Percentiles rank a stretch among this genome's conserved stretches.
phyloP scores from a whole-genome alignment of 148 eudicot species.

The Pharnaceum exiguum region DNA sequence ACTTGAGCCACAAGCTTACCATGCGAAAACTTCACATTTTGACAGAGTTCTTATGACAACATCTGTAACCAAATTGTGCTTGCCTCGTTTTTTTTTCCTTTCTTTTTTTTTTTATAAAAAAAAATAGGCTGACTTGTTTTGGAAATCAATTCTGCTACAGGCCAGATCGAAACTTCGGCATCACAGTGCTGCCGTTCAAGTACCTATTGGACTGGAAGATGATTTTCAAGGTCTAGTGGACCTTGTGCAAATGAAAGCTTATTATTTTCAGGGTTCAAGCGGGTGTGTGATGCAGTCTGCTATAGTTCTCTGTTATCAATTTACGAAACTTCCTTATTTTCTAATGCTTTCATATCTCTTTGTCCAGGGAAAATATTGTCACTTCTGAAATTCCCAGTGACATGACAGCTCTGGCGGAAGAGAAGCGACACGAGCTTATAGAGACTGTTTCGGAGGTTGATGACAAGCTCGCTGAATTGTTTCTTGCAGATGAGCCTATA shows the following conservation, averaged over 20 bases:
- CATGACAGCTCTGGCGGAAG: slow-evolving; percentile 60
- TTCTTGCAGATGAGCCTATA: slow-evolving; percentile 88
- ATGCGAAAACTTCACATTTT: too few species aligned
- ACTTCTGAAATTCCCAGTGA: slow-evolving; percentile 62
- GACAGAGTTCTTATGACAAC: too few species aligned
- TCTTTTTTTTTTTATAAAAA: neutral
- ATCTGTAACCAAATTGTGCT: too few species aligned
- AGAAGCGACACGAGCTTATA: slow-evolving; percentile 83
- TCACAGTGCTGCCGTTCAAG: slow-evolving; percentile 94
- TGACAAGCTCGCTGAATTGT: slow-evolving; percentile 83
- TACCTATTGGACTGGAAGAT: slow-evolving; percentile 95
- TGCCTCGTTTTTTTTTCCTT: neutral
- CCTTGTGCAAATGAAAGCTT: slow-evolving; percentile 79
- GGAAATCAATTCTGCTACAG: slow-evolving; percentile 27
- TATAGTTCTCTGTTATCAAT: neutral
- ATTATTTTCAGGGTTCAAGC: slow-evolving; percentile 72
- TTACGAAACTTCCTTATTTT: neutral
- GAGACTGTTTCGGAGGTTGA: slow-evolving; percentile 96
- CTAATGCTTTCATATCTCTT: neutral
- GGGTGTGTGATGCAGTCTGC: slow-evolving; percentile 59
- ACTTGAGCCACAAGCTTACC: too few species aligned
- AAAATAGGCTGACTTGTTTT: neutral
- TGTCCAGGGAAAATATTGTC: slow-evolving; percentile 60
- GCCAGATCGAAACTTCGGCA: slow-evolving; percentile 93
- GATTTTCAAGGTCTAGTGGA: slow-evolving; percentile 87